phyloP scores from a whole-genome alignment of 2,329 filamentous ascomycete species.

The Apiospora saccharicola region DNA sequence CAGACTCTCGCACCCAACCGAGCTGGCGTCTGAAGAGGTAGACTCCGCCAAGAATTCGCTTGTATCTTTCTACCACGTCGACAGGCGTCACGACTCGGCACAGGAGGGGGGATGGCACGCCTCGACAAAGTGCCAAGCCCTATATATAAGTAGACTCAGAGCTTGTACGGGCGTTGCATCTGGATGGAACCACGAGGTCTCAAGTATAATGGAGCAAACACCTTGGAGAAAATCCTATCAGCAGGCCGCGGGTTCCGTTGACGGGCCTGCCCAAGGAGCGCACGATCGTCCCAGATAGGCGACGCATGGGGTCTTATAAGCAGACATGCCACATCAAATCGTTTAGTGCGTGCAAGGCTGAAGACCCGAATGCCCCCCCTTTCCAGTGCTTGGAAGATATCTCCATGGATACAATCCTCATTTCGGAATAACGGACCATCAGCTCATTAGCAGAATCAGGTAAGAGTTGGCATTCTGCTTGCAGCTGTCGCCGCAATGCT shows the following conservation, averaged over 20 bases:
- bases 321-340: background rate
- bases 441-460: background rate
- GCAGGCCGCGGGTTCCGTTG: slow-evolving; percentile 7
- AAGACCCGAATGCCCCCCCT: background rate
- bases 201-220: background rate
- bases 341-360: background rate
- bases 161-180: background rate
- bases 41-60: background rate
- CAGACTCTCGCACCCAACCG: too few species aligned
- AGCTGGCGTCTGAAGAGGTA: background rate
- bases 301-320: background rate
- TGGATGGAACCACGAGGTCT: background rate
- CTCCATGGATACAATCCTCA: background rate
- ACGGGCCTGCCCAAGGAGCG: background rate
- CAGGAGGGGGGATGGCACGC: background rate
- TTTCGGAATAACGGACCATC: background rate
- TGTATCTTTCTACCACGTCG: background rate
- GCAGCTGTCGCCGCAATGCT: background rate
- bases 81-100: background rate
- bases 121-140: background rate
- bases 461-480: background rate
- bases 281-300: background rate
- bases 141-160: background rate
- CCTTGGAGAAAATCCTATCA: background rate
- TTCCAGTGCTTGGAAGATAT: background rate